Conservation (phyloP, 139 green algal genomes). For the Desmodesmus armatus region DNA sequence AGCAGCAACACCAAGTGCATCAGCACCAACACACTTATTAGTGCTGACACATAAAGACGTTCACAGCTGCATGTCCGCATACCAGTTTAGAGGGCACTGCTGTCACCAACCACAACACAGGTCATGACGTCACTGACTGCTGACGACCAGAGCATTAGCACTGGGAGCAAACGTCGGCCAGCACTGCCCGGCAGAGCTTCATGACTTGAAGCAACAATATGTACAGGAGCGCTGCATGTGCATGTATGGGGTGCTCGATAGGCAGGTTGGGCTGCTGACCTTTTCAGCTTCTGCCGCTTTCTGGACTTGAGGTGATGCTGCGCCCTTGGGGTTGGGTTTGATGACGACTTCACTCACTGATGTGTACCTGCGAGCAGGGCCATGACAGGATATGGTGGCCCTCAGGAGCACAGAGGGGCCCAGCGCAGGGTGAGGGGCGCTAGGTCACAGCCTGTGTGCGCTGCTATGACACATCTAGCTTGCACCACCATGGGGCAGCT, state of each 20-base stretch:
- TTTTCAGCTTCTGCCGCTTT: conserved; percentile 42
- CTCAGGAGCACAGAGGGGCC: background rate
- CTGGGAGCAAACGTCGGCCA: background rate
- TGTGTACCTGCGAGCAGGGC: conserved; percentile 30
- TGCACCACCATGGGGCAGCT: background rate
- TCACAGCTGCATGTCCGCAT: background rate
- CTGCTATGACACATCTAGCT: background rate
- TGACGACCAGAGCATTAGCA: background rate
- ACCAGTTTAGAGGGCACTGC: too few relatives aligned
- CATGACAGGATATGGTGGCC: background rate
- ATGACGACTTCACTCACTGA: conserved; percentile 47
- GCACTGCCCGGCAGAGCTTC: background rate
- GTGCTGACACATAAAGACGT: background rate
- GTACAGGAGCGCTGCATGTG: background rate
- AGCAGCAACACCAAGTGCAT: too few relatives aligned
- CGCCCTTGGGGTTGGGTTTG: conserved; percentile 76
- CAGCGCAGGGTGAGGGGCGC: background rate
- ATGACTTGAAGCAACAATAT: background rate
- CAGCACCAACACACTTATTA: too few relatives aligned
- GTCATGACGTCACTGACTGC: background rate
- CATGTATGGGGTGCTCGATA: background rate
- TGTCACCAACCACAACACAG: too few relatives aligned
- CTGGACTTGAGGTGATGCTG: conserved; percentile 32
- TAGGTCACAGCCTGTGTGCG: background rate
- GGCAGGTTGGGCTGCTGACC: background rate